Conservation (phyloP, 345 rosid species). For the Salix caprea region DNA sequence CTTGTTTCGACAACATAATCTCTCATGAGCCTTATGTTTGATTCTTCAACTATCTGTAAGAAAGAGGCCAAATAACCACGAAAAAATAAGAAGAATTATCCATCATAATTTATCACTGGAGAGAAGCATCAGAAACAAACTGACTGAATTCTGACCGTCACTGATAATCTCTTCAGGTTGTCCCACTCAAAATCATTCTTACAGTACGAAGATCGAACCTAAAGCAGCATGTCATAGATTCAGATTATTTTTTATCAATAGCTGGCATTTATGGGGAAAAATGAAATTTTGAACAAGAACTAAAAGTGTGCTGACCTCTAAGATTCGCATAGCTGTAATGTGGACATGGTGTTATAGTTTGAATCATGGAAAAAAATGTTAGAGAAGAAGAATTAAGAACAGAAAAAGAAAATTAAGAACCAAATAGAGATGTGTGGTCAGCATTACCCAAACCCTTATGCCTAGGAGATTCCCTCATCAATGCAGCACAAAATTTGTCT, state of each 20-base stretch:
- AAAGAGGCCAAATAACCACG: neutral
- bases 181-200: slow-evolving; percentile 89
- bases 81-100: neutral
- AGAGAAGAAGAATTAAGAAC: neutral
- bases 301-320: slow-evolving; percentile 46
- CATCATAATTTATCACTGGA: neutral
- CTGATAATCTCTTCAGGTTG: slow-evolving; percentile 51
- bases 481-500: slow-evolving; percentile 60
- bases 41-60: slow-evolving; percentile 52
- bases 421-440: neutral
- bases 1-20: slow-evolving; percentile 71
- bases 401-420: neutral
- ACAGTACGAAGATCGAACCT: slow-evolving; percentile 85
- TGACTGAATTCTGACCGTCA: slow-evolving; percentile 36
- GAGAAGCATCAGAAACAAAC: neutral
- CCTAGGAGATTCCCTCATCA: slow-evolving; percentile 76
- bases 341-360: no score
- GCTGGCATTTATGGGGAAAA: neutral
- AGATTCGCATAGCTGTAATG: slow-evolving; percentile 57
- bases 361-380: neutral
- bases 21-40: slow-evolving; percentile 71
- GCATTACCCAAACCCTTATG: slow-evolving; percentile 61
- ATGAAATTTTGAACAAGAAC: neutral
- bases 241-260: neutral
- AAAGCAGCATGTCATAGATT: neutral